phyloP scores from a whole-genome alignment of 2,329 filamentous ascomycete genomes.

The Cladophialophora yegresii region DNA sequence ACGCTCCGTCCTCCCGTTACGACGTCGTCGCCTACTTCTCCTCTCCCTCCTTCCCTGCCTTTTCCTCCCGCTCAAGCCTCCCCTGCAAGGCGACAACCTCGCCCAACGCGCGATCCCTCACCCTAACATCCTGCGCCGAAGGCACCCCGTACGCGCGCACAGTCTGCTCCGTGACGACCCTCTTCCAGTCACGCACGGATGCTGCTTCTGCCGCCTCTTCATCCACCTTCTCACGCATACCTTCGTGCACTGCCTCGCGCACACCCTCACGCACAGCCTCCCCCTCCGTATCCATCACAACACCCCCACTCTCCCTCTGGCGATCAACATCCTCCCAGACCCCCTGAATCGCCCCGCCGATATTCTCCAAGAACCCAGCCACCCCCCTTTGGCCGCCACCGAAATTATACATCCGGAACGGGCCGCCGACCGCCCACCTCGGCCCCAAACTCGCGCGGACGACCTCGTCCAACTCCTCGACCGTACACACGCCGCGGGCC shows the following conservation, averaged over 20 bases:
- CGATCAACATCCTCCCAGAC: constrained; percentile 53
- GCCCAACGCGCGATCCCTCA: constrained; percentile 20
- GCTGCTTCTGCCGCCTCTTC: background rate
- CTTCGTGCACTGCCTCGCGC: background rate
- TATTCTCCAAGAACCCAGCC: constrained; percentile 57
- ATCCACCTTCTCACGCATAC: background rate
- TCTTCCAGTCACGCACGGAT: constrained; percentile 16
- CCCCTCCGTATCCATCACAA: background rate
- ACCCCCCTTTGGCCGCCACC: constrained; percentile 59
- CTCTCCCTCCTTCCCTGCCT: background rate
- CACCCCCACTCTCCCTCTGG: background rate
- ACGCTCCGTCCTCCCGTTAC: no score
- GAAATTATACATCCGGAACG: constrained; percentile 62
- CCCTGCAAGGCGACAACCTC: constrained; percentile 22
- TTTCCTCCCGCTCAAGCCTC: background rate
- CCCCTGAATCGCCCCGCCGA: constrained; percentile 57
- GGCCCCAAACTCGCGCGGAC: constrained; percentile 57
- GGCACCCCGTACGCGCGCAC: constrained; percentile 28
- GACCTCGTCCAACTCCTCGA: constrained; percentile 57
- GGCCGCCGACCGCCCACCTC: constrained; percentile 58
- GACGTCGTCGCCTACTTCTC: background rate
- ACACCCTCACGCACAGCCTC: background rate
- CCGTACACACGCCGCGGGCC: constrained; percentile 54
- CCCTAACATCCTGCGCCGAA: constrained; percentile 21
- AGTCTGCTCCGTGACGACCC: constrained; percentile 25